Conservation (phyloP, 2,329 filamentous ascomycete genomes). For the Sclerotiophoma versabilis region DNA sequence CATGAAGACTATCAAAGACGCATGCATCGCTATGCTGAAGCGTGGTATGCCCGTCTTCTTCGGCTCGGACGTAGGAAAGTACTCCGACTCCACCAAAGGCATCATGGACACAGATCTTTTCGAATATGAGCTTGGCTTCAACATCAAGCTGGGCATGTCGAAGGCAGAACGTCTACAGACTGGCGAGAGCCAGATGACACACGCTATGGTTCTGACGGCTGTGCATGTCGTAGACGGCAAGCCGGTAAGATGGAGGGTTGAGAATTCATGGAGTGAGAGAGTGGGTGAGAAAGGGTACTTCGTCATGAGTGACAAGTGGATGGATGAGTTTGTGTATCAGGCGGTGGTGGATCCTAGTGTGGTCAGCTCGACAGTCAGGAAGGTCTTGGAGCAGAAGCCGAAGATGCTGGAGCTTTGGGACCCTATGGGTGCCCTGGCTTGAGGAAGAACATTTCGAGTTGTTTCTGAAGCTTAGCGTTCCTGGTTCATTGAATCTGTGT, state of each 20-base stretch:
- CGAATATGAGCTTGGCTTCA: conserved; percentile 86
- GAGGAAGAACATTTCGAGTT: background rate
- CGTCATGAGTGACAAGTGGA: conserved; percentile 79
- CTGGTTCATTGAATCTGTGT: background rate
- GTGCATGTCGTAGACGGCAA: conserved; percentile 76
- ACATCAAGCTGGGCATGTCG: conserved; percentile 73
- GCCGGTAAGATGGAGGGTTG: conserved; percentile 80
- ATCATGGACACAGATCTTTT: conserved; percentile 82
- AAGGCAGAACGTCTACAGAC: conserved; percentile 78
- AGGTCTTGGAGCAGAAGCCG: conserved; percentile 74
- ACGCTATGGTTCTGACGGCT: conserved; percentile 89
- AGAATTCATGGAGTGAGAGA: conserved; percentile 81
- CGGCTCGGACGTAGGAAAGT: conserved; percentile 86
- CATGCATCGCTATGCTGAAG: conserved; percentile 78
- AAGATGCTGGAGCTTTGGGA: conserved; percentile 73
- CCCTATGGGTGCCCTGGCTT: conserved; percentile 76
- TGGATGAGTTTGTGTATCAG: conserved; percentile 78
- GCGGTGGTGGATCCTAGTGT: conserved; percentile 77
- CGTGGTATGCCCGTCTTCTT: conserved; percentile 86
- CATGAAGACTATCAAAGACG: conserved; percentile 73
- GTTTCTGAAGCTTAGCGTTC: background rate
- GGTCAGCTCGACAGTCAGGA: conserved; percentile 67
- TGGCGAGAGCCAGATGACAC: conserved; percentile 84
- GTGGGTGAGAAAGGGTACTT: conserved; percentile 83
- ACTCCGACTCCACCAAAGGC: conserved; percentile 70